Evolutionary conservation across 148 eudicot species (phyloP).

Genomic region (Camellia granthamiana): DNA sequence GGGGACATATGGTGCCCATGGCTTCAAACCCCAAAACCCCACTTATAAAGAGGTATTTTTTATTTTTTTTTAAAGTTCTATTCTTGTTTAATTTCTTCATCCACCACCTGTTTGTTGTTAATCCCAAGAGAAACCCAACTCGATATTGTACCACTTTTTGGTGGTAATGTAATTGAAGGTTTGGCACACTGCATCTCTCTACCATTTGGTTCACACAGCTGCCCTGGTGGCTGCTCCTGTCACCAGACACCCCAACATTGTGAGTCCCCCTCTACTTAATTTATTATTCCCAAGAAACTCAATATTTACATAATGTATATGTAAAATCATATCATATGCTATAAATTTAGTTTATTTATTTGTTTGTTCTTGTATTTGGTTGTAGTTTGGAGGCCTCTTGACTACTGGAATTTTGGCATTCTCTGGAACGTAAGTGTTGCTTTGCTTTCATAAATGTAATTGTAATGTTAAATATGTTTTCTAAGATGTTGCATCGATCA

Average conservation of each 20-base stretch:
- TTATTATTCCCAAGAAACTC: background rate
- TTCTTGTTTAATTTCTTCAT: constrained; percentile 8
- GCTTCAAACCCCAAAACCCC: constrained; percentile 76
- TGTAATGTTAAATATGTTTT: background rate
- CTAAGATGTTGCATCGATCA: no score
- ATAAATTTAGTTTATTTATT: background rate
- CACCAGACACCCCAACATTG: constrained; percentile 64
- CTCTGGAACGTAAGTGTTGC: constrained; percentile 85
- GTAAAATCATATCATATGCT: background rate
- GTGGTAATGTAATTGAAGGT: constrained; percentile 42
- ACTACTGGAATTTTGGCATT: constrained; percentile 77
- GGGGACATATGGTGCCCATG: constrained; percentile 91
- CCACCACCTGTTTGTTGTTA: background rate
- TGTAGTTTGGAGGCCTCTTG: constrained; percentile 88
- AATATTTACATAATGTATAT: background rate
- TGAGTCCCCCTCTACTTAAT: constrained; percentile 28
- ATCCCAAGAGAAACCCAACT: background rate
- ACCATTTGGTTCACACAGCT: constrained; percentile 88
- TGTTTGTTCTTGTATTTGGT: constrained; percentile 5
- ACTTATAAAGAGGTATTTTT: constrained; percentile 63
- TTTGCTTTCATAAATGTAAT: constrained; percentile 1
- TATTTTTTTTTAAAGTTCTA: background rate
- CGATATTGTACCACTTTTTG: background rate
- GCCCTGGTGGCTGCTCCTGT: constrained; percentile 79
- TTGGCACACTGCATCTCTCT: constrained; percentile 90